Conservation (phyloP, 164 flowering plant species). For the Hamamelis virginiana region DNA sequence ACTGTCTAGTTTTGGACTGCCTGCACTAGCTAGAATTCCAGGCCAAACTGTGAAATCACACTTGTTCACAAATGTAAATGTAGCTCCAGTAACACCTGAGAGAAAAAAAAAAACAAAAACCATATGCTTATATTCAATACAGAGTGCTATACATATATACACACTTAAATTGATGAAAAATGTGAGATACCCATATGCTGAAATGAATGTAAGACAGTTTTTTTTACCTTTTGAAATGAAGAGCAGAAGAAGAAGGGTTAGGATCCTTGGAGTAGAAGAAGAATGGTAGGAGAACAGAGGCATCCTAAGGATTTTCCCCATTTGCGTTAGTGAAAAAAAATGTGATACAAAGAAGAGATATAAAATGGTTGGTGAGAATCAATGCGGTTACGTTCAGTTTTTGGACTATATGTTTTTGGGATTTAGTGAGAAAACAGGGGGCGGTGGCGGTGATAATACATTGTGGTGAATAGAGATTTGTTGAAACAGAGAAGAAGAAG, state of each 20-base stretch:
- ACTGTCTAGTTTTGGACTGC: slow-evolving; percentile 50
- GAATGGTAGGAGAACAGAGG: slow-evolving; percentile 7
- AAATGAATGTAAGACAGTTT: background rate
- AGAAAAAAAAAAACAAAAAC: background rate
- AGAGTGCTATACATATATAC: background rate
- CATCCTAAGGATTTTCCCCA: slow-evolving; percentile 8
- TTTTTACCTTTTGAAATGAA: slow-evolving; percentile 26
- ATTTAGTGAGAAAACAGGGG: no score
- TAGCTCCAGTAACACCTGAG: slow-evolving; percentile 48
- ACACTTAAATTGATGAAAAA: background rate
- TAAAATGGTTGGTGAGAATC: no score
- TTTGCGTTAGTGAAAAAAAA: background rate
- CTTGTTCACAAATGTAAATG: slow-evolving; percentile 78
- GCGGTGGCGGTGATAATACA: no score
- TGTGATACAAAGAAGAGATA: background rate
- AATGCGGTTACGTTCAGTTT: slow-evolving; percentile 9
- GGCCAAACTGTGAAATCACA: slow-evolving; percentile 90
- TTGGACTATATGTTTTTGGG: background rate
- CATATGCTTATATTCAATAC: no score
- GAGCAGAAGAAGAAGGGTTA: slow-evolving; percentile 19
- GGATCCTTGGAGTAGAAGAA: background rate
- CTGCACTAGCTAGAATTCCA: slow-evolving; percentile 64
- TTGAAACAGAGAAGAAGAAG: background rate
- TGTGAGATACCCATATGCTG: background rate
- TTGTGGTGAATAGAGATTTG: background rate